These are phyloP conservation scores for Aspergillus fumigatiaffinis DNA, from an alignment of 2,329 filamentous ascomycete genomes.

Conservation along the genomic window DNA sequence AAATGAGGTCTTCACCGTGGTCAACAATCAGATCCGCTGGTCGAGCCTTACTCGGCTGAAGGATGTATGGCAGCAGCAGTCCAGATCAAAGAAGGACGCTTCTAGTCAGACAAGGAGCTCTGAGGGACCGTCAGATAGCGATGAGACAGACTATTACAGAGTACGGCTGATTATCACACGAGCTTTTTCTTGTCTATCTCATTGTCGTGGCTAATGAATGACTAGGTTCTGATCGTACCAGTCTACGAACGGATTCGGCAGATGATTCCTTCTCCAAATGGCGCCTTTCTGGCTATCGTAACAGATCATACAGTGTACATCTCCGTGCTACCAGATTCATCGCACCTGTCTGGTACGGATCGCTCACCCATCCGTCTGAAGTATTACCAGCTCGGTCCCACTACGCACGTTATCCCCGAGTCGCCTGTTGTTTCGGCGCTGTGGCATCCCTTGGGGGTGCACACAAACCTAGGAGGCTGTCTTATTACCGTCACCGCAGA, in stretches of 20 bases:
- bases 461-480: conserved; percentile 61
- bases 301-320: conserved; percentile 87
- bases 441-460: conserved; percentile 87
- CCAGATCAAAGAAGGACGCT: conserved; percentile 29
- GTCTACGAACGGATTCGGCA: conserved; percentile 80
- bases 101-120: conserved; percentile 17
- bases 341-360: conserved; percentile 69
- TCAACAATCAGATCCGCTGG: conserved; percentile 89
- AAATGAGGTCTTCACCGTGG: conserved; percentile 83
- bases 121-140: conserved; percentile 23
- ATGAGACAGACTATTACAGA: conserved; percentile 32
- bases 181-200: not conserved
- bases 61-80: conserved; percentile 49
- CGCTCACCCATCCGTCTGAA: conserved; percentile 69
- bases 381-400: conserved; percentile 87
- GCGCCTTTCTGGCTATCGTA: conserved; percentile 76
- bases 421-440: conserved; percentile 74
- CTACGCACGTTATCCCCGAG: conserved; percentile 83
- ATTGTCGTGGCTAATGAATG: conserved; percentile 1
- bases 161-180: conserved; percentile 14
- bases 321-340: conserved; percentile 75
- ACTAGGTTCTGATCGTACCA: conserved; percentile 69
- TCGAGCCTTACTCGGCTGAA: conserved; percentile 78
- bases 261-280: conserved; percentile 76
- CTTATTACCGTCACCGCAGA: conserved; percentile 86